Percentiles rank a stretch among this genome's conserved stretches.
These are phyloP conservation scores for Ceratocystiopsis minuta DNA, from an alignment of 2,329 filamentous ascomycete genomes.

Conservation along the genomic window DNA sequence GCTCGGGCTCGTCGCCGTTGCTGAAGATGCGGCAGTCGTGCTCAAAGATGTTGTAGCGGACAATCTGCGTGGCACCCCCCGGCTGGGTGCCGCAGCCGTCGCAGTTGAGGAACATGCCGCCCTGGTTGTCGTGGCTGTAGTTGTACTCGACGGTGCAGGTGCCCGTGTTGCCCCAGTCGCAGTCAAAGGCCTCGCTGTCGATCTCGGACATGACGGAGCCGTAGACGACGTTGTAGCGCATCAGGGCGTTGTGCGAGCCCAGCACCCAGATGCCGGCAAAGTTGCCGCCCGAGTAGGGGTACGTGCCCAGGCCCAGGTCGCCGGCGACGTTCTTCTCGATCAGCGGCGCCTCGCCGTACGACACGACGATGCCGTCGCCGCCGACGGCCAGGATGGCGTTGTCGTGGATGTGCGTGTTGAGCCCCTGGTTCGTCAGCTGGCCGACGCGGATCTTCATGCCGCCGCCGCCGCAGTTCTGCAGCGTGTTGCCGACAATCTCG, in stretches of 20 bases:
- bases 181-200: not conserved
- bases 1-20: too few species aligned
- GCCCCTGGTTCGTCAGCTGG: too few species aligned
- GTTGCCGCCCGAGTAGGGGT: not conserved
- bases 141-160: not conserved
- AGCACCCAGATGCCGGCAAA: slow-evolving; percentile 10
- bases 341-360: too few species aligned
- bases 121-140: not conserved
- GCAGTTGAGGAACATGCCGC: not conserved
- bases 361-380: too few species aligned
- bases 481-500: too few species aligned
- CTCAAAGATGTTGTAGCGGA: not conserved
- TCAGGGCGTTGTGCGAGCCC: slow-evolving; percentile 13
- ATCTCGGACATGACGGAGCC: not conserved
- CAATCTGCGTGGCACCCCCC: not conserved
- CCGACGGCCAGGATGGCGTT: too few species aligned
- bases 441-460: too few species aligned
- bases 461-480: too few species aligned
- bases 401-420: too few species aligned
- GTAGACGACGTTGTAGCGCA: slow-evolving; percentile 9
- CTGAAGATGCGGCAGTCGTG: not conserved
- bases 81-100: not conserved
- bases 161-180: not conserved
- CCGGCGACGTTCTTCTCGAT: too few species aligned
- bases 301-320: not conserved